phyloP scores from a whole-genome alignment of 192 early-diverging fungal species.

The Globomyces pollinis-pini region DNA sequence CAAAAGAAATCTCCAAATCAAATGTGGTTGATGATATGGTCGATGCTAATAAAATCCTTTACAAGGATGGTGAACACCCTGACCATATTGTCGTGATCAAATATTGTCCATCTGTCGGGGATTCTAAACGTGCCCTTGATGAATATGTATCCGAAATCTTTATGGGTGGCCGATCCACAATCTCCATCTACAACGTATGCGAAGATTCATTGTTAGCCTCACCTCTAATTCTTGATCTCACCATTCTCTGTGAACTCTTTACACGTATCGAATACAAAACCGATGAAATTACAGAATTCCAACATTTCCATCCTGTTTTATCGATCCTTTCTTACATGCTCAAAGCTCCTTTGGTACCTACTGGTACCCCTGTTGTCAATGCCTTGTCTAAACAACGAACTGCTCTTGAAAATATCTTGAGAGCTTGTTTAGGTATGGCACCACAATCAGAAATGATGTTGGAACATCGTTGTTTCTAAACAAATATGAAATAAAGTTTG shows the following conservation, averaged over 20 bases:
- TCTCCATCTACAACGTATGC: conserved; percentile 98
- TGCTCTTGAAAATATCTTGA: conserved; percentile 96
- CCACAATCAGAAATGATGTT: conserved; percentile 97
- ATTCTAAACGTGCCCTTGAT: conserved; percentile 96
- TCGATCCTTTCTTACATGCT: conserved; percentile 92
- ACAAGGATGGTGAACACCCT: conserved; percentile 69
- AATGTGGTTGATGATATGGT: conserved; percentile 99
- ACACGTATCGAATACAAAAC: conserved; percentile 90
- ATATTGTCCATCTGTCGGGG: conserved; percentile 93
- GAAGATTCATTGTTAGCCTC: conserved; percentile 98
- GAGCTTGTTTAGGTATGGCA: conserved; percentile 90
- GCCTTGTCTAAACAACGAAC: conserved; percentile 89
- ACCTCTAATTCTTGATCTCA: conserved; percentile 93
- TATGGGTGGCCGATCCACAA: conserved; percentile 95
- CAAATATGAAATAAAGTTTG: too few species aligned
- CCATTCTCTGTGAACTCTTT: conserved; percentile 93
- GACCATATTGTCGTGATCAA: conserved; percentile 96
- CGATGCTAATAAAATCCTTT: conserved; percentile 83
- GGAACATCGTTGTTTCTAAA: conserved; percentile 38
- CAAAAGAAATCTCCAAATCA: conserved; percentile 99
- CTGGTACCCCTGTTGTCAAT: conserved; percentile 93
- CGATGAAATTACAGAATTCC: conserved; percentile 59
- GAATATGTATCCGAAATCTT: conserved; percentile 99
- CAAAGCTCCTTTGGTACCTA: conserved; percentile 93
- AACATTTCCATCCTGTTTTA: conserved; percentile 89